A percentile compares a stretch with the other conserved stretches of the same genome.
Conservation (phyloP, 2,329 filamentous ascomycete genomes). For the Eutypella sp. region DNA sequence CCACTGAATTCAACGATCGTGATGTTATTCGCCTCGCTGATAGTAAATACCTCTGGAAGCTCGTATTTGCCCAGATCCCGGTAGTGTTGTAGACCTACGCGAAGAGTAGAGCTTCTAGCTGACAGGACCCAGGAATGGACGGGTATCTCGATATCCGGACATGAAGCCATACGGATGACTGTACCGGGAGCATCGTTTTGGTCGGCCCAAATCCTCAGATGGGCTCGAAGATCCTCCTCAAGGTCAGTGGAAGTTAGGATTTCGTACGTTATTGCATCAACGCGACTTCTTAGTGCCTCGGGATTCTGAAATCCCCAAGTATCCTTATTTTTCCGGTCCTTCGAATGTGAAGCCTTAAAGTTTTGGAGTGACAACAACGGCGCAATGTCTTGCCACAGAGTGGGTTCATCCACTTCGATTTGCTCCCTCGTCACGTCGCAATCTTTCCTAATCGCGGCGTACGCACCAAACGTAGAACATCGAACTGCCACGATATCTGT, state of each 20-base stretch:
- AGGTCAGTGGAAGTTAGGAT: slow-evolving; percentile 60
- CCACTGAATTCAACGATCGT: slow-evolving; percentile 60
- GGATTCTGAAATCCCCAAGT: slow-evolving; percentile 37
- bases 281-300: slow-evolving; percentile 45
- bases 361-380: slow-evolving; percentile 63
- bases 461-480: slow-evolving; percentile 85
- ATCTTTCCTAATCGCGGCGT: slow-evolving; percentile 80
- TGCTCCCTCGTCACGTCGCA: slow-evolving; percentile 72
- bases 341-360: slow-evolving; percentile 44
- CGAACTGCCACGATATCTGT: slow-evolving; percentile 80
- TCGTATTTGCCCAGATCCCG: slow-evolving; percentile 49
- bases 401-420: slow-evolving; percentile 61
- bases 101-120: slow-evolving; percentile 66
- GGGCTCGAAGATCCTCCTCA: slow-evolving; percentile 54
- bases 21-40: slow-evolving; percentile 48
- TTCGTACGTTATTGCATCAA: slow-evolving; percentile 45
- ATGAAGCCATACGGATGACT: slow-evolving; percentile 50
- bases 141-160: slow-evolving; percentile 68
- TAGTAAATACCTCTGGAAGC: slow-evolving; percentile 55
- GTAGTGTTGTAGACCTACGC: slow-evolving; percentile 55
- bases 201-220: slow-evolving; percentile 38
- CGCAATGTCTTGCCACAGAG: slow-evolving; percentile 68
- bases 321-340: slow-evolving; percentile 32
- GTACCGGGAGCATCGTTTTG: slow-evolving; percentile 38
- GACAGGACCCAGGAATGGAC: slow-evolving; percentile 77